phyloP scores from a whole-genome alignment of 1,139 yeast species.

The Kluyveromyces sp. region DNA sequence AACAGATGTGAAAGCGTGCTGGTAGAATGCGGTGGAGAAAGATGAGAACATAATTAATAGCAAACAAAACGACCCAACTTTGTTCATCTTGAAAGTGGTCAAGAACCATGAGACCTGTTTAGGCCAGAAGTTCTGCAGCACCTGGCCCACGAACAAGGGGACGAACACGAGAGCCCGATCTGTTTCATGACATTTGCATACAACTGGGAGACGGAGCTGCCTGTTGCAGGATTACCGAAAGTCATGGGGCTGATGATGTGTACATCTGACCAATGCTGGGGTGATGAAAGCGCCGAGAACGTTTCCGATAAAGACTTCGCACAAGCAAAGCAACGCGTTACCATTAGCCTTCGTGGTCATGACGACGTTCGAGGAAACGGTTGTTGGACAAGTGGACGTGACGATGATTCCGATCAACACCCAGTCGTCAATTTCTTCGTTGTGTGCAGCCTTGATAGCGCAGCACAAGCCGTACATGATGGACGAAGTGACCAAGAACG shows the following conservation, averaged over 20 bases:
- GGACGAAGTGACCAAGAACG: constrained; percentile 68
- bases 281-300: constrained; percentile 78
- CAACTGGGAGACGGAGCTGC: constrained; percentile 45
- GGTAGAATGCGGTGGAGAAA: constrained; percentile 81
- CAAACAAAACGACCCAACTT: constrained; percentile 74
- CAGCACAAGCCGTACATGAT: constrained; percentile 67
- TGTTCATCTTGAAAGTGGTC: constrained; percentile 51
- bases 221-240: constrained; percentile 76
- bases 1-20: constrained; percentile 66
- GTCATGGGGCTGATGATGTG: constrained; percentile 46
- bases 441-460: constrained; percentile 55
- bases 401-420: constrained; percentile 71
- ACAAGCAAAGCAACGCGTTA: constrained; percentile 65
- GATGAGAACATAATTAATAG: constrained; percentile 75
- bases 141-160: constrained; percentile 85
- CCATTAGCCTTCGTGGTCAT: constrained; percentile 86
- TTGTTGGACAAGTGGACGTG: constrained; percentile 83
- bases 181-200: constrained; percentile 78
- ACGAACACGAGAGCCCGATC: constrained; percentile 71
- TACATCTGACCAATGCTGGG: constrained; percentile 78
- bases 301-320: constrained; percentile 83
- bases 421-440: constrained; percentile 58
- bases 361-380: constrained; percentile 83
- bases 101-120: constrained; percentile 45
- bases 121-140: constrained; percentile 62